Conservation (phyloP, 2,329 filamentous ascomycete genomes). For the Pseudopyricularia cyperi region DNA sequence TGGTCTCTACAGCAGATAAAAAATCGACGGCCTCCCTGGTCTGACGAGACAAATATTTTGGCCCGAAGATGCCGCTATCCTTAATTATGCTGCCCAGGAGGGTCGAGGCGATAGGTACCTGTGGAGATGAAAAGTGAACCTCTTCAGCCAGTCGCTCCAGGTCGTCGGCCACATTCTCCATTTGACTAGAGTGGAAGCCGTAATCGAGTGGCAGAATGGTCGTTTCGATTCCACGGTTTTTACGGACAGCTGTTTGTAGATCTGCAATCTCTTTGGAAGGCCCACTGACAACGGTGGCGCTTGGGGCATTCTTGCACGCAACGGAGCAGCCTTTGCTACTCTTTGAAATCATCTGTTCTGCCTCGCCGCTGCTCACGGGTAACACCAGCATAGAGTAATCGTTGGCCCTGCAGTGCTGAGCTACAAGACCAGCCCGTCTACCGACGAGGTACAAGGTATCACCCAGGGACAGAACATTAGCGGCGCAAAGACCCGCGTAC, state of each 20-base stretch:
- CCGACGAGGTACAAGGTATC: conserved; percentile 53
- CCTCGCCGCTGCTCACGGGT: background rate
- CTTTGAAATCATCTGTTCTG: background rate
- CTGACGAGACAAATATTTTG: background rate
- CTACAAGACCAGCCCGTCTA: conserved; percentile 39
- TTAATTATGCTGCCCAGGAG: background rate
- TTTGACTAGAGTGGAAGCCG: background rate
- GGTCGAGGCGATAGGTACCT: background rate
- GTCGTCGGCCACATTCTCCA: background rate
- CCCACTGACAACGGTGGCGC: background rate
- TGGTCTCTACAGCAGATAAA: background rate
- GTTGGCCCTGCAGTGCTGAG: conserved; percentile 33
- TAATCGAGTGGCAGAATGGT: background rate
- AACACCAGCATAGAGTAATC: conserved; percentile 20
- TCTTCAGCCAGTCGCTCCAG: background rate
- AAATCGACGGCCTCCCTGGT: background rate
- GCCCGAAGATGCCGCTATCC: background rate
- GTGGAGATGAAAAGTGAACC: background rate
- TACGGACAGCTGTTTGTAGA: background rate
- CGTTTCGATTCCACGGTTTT: background rate
- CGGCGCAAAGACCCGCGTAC: conserved; percentile 47
- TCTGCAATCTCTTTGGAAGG: background rate
- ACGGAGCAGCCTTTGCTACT: background rate
- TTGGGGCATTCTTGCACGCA: background rate
- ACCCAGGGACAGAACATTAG: conserved; percentile 47